Percentiles rank a stretch among this genome's conserved stretches.
Evolutionary conservation across 306 rosid species (phyloP).

Genomic region (Aeschynomene evenia): DNA sequence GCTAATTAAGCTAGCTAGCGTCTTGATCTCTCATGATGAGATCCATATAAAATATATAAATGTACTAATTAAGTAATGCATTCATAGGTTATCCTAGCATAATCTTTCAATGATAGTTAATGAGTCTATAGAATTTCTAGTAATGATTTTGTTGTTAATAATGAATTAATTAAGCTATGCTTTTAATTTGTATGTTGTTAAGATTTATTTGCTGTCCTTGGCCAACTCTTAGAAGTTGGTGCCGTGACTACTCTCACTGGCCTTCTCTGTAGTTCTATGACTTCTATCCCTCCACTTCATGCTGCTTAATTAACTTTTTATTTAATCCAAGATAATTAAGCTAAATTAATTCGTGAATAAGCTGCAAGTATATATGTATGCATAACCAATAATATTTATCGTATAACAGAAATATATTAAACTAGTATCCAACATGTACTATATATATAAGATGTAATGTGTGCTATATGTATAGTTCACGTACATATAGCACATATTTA

Average conservation of each 20-base stretch:
- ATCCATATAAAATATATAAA: slow-evolving; percentile 14
- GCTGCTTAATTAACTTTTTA: neutral
- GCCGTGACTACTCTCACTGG: slow-evolving; percentile 7
- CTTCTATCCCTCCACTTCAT: too few relatives aligned
- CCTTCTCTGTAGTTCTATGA: slow-evolving; percentile 7
- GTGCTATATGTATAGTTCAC: too few relatives aligned
- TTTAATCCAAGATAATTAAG: neutral
- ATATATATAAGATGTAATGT: too few relatives aligned
- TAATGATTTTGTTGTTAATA: slow-evolving; percentile 12
- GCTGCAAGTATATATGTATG: neutral
- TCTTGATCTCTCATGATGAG: slow-evolving; percentile 39
- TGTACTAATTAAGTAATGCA: neutral
- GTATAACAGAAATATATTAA: too few relatives aligned
- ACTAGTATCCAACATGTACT: too few relatives aligned
- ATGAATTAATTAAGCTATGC: slow-evolving; percentile 6
- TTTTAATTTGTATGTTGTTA: too few relatives aligned
- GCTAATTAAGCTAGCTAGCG: slow-evolving; percentile 19
- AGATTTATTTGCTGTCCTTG: slow-evolving; percentile 28
- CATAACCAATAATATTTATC: too few relatives aligned
- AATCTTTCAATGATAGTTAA: slow-evolving; percentile 4
- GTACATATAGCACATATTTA: too few relatives aligned
- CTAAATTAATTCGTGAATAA: slow-evolving; percentile 5
- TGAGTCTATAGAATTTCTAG: slow-evolving; percentile 25
- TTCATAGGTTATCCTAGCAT: neutral
- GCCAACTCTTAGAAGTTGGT: slow-evolving; percentile 20